phyloP scores from a whole-genome alignment of 1,284 basidiomycete genomes.

The Flammula alnicola region DNA sequence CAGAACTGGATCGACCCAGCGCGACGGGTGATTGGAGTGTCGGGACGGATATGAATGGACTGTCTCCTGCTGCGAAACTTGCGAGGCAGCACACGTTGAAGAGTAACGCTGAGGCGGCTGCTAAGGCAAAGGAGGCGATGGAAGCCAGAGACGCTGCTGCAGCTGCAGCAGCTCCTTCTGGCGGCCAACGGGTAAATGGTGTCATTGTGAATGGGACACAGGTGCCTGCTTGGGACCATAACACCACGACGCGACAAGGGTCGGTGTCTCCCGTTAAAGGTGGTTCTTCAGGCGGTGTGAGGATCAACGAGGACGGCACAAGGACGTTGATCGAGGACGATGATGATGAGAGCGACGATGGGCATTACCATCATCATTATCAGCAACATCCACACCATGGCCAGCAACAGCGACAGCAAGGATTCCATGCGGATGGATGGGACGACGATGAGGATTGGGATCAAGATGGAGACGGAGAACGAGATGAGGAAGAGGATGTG shows the following conservation, averaged over 20 bases:
- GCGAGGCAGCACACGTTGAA: slow-evolving; percentile 89
- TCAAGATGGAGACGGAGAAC: slow-evolving; percentile 62
- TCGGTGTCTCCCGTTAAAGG: slow-evolving; percentile 48
- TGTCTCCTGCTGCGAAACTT: slow-evolving; percentile 92
- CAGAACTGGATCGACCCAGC: slow-evolving; percentile 76
- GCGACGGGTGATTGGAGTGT: slow-evolving; percentile 55
- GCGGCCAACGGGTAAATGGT: slow-evolving; percentile 20
- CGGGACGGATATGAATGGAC: slow-evolving; percentile 66
- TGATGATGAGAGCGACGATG: slow-evolving; percentile 64
- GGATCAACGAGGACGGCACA: slow-evolving; percentile 71
- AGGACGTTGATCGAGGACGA: slow-evolving; percentile 73
- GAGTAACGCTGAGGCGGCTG: slow-evolving; percentile 83
- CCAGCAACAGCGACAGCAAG: slow-evolving; percentile 29
- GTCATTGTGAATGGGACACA: slow-evolving; percentile 11
- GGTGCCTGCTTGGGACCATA: slow-evolving; percentile 81
- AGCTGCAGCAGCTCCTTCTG: slow-evolving; percentile 36
- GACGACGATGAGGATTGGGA: slow-evolving; percentile 70
- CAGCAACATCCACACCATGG: slow-evolving; percentile 8
- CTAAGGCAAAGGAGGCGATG: slow-evolving; percentile 58
- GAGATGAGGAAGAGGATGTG: slow-evolving; percentile 79
- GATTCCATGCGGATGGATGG: slow-evolving; percentile 61
- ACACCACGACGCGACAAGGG: slow-evolving; percentile 64
- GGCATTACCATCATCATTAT: slow-evolving; percentile 37
- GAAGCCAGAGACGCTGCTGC: slow-evolving; percentile 63
- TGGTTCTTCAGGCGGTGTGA: slow-evolving; percentile 36